These are phyloP conservation scores for Dendrobium catenatum DNA, from an alignment of 106 monocot species.

Conservation along the genomic window DNA sequence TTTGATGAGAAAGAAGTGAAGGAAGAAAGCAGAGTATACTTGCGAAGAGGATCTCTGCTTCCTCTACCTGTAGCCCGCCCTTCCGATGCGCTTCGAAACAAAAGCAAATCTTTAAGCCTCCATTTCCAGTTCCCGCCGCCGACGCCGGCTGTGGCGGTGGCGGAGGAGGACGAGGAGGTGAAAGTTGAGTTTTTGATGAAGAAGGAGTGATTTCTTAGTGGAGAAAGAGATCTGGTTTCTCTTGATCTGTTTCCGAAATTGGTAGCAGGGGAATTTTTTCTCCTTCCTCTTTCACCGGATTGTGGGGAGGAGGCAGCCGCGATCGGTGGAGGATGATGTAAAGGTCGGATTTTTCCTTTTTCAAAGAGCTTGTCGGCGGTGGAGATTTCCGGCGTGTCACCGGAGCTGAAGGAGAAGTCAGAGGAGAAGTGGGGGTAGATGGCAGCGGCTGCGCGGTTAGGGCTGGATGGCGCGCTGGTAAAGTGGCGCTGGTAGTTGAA, in stretches of 20 bases:
- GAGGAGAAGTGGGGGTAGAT: conserved; percentile 12
- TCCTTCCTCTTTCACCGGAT: conserved; percentile 16
- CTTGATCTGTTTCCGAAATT: conserved; percentile 16
- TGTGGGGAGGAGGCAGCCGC: too few relatives aligned
- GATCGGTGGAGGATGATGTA: neutral
- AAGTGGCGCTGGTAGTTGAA: too few relatives aligned
- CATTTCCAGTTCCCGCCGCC: conserved; percentile 36
- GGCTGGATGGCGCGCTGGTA: conserved; percentile 50
- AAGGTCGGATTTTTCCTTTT: conserved; percentile 1
- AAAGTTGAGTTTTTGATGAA: too few relatives aligned
- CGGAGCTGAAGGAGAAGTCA: conserved; percentile 3
- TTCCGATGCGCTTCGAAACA: conserved; percentile 56
- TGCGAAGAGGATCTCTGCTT: conserved; percentile 1
- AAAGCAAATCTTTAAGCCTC: conserved; percentile 51
- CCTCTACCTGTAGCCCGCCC: conserved; percentile 20
- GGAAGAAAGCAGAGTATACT: conserved; percentile 20
- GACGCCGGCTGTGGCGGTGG: neutral
- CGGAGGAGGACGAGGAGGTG: neutral
- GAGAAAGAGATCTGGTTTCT: conserved; percentile 40
- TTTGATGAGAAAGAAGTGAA: neutral
- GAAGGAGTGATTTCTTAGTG: conserved; percentile 7
- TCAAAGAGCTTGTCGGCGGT: conserved; percentile 19
- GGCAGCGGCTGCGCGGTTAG: conserved; percentile 29
- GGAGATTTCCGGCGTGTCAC: conserved; percentile 1
- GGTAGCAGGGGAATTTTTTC: conserved; percentile 7